These are phyloP conservation scores for Glomus cerebriforme DNA, from an alignment of 192 early-diverging fungal species.

Conservation along the genomic window DNA sequence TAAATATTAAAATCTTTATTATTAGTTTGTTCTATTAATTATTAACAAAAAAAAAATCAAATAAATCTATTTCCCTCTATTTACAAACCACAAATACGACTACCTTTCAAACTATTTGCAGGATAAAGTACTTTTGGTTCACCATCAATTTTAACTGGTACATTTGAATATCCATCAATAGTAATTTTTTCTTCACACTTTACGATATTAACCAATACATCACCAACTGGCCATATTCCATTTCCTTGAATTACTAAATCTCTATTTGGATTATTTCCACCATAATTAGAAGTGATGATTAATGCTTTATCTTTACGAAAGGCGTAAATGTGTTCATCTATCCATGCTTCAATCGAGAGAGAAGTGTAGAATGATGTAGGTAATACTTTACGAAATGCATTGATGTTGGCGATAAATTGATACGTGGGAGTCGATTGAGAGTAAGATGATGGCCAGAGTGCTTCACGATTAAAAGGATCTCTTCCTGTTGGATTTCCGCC, in stretches of 20 bases:
- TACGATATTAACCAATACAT: neutral
- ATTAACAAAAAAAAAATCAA: no score
- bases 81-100: neutral
- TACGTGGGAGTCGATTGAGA: slow-evolving; percentile 21
- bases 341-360: neutral
- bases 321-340: slow-evolving; percentile 33
- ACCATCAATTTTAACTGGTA: neutral
- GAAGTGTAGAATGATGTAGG: neutral
- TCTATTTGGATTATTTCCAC: slow-evolving; percentile 3
- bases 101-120: neutral
- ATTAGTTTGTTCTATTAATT: no score
- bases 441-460: slow-evolving; percentile 35
- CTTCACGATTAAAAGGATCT: slow-evolving; percentile 36
- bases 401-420: slow-evolving; percentile 24
- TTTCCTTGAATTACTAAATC: neutral
- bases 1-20: no score
- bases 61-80: no score
- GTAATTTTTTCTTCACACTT: slow-evolving; percentile 14
- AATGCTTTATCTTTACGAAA: slow-evolving; percentile 32
- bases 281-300: slow-evolving; percentile 33
- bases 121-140: slow-evolving; percentile 20
- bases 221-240: neutral
- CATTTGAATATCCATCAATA: neutral
- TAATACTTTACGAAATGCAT: slow-evolving; percentile 18
- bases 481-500: slow-evolving; percentile 19